These are phyloP conservation scores for Malassezia globosa DNA, from an alignment of 1,284 basidiomycete genomes.

Conservation along the genomic window DNA sequence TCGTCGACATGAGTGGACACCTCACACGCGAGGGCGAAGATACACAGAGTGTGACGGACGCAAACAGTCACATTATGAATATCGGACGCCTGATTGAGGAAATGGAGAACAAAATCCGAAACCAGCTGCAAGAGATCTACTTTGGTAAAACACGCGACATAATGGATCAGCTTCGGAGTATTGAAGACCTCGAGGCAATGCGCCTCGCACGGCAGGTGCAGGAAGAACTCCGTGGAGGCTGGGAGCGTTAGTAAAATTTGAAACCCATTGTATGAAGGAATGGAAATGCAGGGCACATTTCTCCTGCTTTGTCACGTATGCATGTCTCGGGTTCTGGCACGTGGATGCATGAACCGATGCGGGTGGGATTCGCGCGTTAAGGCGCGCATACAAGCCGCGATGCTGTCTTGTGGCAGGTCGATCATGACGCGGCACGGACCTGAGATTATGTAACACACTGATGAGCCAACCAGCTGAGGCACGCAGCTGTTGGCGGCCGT, in stretches of 20 bases:
- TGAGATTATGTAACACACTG: too few relatives aligned
- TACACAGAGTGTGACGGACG: slow-evolving; percentile 21
- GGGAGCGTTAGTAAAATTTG: slow-evolving; percentile 9
- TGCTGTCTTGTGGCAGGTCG: too few relatives aligned
- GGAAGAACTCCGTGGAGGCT: slow-evolving; percentile 59
- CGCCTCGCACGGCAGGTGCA: slow-evolving; percentile 72
- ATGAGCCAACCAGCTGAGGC: too few relatives aligned
- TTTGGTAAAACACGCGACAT: slow-evolving; percentile 96
- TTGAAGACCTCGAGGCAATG: slow-evolving; percentile 72
- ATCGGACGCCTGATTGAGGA: slow-evolving; percentile 91
- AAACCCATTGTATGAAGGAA: too few relatives aligned
- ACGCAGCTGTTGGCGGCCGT: too few relatives aligned
- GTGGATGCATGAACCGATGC: too few relatives aligned
- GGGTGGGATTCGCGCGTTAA: too few relatives aligned
- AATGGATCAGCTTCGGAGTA: slow-evolving; percentile 74
- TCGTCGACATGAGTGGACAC: slow-evolving; percentile 78
- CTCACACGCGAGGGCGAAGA: slow-evolving; percentile 68
- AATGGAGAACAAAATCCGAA: slow-evolving; percentile 97
- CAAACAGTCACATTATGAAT: slow-evolving; percentile 70
- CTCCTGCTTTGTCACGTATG: too few relatives aligned
- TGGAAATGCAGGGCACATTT: too few relatives aligned
- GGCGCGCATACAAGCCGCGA: too few relatives aligned
- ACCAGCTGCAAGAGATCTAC: slow-evolving; percentile 89
- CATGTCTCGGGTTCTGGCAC: too few relatives aligned
- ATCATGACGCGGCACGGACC: too few relatives aligned